phyloP scores from a whole-genome alignment of 805 yeast species.

The Starmerella powellii region DNA sequence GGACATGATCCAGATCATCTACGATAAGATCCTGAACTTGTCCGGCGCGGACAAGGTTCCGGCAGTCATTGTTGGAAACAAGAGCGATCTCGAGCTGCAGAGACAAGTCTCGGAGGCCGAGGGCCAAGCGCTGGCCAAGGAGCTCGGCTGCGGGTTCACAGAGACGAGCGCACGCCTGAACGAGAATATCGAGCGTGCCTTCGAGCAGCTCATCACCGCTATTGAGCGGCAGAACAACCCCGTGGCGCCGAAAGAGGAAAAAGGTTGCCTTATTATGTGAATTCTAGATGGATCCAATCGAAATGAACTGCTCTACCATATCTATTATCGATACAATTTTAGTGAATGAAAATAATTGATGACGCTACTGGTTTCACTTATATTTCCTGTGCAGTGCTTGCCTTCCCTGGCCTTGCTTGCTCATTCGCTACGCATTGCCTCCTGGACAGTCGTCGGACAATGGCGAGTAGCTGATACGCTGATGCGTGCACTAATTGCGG shows the following conservation, averaged over 20 bases:
- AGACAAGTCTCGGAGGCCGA: conserved; percentile 48
- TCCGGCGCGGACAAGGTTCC: conserved; percentile 58
- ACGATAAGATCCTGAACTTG: conserved; percentile 69
- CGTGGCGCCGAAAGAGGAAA: conserved; percentile 33
- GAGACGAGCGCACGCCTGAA: conserved; percentile 77
- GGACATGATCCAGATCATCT: conserved; percentile 59
- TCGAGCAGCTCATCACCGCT: conserved; percentile 46
- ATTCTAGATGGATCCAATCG: background rate
- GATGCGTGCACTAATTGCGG: too few relatives aligned
- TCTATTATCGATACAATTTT: background rate
- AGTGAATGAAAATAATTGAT: too few relatives aligned
- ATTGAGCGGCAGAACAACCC: conserved; percentile 56
- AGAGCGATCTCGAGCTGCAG: conserved; percentile 54
- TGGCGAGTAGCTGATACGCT: too few relatives aligned
- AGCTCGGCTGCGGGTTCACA: conserved; percentile 58
- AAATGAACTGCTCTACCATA: background rate
- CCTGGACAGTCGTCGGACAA: too few relatives aligned
- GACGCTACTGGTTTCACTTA: too few relatives aligned
- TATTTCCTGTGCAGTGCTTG: too few relatives aligned
- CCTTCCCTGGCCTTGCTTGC: too few relatives aligned
- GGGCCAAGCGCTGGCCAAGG: conserved; percentile 49
- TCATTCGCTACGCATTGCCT: too few relatives aligned
- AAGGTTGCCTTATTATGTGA: conserved; percentile 41
- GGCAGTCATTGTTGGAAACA: conserved; percentile 65
- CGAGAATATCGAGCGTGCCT: conserved; percentile 52